Evolutionary conservation across 805 yeast genomes (phyloP).

Genomic region (Torulaspora indica): DNA sequence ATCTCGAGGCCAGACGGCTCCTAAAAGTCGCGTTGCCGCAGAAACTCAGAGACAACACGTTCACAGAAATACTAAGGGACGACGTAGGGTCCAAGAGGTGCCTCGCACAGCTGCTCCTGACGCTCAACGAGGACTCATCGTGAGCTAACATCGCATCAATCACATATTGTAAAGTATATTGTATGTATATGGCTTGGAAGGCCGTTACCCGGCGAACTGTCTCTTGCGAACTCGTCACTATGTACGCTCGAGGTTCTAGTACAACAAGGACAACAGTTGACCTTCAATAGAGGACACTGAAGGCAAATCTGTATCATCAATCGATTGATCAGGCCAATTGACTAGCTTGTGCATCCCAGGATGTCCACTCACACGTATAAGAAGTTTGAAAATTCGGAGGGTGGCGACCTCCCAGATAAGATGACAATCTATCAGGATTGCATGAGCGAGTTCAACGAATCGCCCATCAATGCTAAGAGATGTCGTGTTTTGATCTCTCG

Average conservation of each 20-base stretch:
- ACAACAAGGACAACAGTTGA: background rate
- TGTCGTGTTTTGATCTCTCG: slow-evolving; percentile 81
- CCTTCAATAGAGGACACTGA: background rate
- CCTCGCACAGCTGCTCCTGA: slow-evolving; percentile 72
- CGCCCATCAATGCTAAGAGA: slow-evolving; percentile 82
- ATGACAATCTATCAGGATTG: slow-evolving; percentile 98
- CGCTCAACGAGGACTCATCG: slow-evolving; percentile 44
- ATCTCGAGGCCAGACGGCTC: slow-evolving; percentile 84
- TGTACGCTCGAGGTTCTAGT: slow-evolving; percentile 1
- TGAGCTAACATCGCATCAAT: background rate
- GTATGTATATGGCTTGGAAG: background rate
- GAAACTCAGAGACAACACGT: slow-evolving; percentile 70
- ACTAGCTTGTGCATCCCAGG: slow-evolving; percentile 2
- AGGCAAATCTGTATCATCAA: background rate
- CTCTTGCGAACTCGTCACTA: background rate
- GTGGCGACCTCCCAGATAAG: slow-evolving; percentile 75
- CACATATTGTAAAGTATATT: background rate
- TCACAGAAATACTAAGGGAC: slow-evolving; percentile 70
- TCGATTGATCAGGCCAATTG: slow-evolving; percentile 7
- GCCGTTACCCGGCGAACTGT: slow-evolving; percentile 4
- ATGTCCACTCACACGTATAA: slow-evolving; percentile 86
- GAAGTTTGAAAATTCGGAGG: slow-evolving; percentile 71
- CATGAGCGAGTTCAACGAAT: slow-evolving; percentile 83
- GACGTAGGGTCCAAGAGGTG: slow-evolving; percentile 86
- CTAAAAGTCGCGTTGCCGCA: slow-evolving; percentile 79